Conservation (phyloP, 441 rosid genomes). For the Gossypium lobatum region DNA sequence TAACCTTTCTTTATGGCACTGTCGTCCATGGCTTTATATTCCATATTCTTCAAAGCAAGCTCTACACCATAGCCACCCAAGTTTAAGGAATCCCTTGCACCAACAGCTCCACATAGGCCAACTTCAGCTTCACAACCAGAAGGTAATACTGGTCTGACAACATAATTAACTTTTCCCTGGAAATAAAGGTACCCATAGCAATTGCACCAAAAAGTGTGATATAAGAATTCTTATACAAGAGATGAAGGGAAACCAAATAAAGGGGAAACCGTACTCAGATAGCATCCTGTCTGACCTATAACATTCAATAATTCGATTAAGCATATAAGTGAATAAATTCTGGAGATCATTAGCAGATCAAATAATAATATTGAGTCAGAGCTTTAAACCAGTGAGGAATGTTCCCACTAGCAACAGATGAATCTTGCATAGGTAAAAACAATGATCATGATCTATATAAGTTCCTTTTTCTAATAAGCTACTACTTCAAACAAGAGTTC, state of each 20-base stretch:
- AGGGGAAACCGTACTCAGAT: background rate
- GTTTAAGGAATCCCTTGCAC: conserved; percentile 64
- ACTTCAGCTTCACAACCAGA: conserved; percentile 73
- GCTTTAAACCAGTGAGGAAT: background rate
- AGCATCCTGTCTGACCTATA: background rate
- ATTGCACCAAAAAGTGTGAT: background rate
- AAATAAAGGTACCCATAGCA: conserved; percentile 23
- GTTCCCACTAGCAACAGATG: background rate
- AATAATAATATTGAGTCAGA: background rate
- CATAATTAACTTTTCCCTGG: conserved; percentile 84
- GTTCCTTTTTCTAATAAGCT: background rate
- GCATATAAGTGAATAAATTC: background rate
- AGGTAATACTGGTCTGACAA: conserved; percentile 91
- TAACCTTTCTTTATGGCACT: conserved; percentile 88
- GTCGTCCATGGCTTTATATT: conserved; percentile 99
- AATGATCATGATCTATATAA: background rate
- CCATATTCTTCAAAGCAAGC: conserved; percentile 99
- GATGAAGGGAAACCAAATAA: background rate
- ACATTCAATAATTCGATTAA: background rate
- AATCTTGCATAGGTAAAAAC: background rate
- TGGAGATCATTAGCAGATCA: background rate
- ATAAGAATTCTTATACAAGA: background rate
- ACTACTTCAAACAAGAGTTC: background rate
- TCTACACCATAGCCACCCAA: conserved; percentile 99
- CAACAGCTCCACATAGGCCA: conserved; percentile 79